A percentile compares a stretch with the other conserved stretches of the same genome.
Conservation (phyloP, 257 asterid species). For the Perilla frutescens region DNA sequence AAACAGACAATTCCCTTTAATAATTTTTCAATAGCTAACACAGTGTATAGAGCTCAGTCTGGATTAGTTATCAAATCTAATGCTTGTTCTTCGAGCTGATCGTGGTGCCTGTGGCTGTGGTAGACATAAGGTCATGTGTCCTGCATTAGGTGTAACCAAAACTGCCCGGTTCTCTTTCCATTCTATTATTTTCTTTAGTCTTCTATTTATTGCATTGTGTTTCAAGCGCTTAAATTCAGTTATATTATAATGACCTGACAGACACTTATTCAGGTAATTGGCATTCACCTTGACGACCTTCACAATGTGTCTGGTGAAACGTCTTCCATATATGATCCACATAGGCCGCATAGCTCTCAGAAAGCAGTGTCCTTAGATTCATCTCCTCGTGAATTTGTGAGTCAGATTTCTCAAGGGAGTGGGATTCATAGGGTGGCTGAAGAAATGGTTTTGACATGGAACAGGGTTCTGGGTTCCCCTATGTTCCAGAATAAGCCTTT, state of each 20-base stretch:
- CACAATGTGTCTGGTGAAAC: constrained; percentile 34
- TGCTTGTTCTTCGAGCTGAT: constrained; percentile 21
- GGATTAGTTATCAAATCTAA: constrained; percentile 2
- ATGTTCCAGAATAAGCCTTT: constrained; percentile 74
- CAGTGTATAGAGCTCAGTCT: neutral
- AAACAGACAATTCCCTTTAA: neutral
- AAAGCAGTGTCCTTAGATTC: constrained; percentile 75
- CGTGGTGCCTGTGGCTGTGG: constrained; percentile 10
- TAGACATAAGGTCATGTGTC: neutral
- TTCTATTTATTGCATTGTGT: constrained; percentile 11
- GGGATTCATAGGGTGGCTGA: constrained; percentile 46
- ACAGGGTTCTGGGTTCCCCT: constrained; percentile 66
- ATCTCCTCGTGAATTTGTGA: constrained; percentile 72
- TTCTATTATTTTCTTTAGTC: constrained; percentile 1
- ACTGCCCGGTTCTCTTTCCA: constrained; percentile 3
- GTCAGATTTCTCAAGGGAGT: constrained; percentile 53
- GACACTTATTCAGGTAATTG: constrained; percentile 29
- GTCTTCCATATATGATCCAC: constrained; percentile 26
- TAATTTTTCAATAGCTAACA: neutral
- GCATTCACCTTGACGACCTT: constrained; percentile 32
- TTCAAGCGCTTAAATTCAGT: constrained; percentile 5
- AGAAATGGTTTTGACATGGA: constrained; percentile 71
- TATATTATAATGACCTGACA: constrained; percentile 25
- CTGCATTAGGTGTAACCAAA: constrained; percentile 3
- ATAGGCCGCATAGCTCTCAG: constrained; percentile 40